phyloP scores from a whole-genome alignment of 1,284 basidiomycete species.

The Cutaneotrichosporon dermatis region DNA sequence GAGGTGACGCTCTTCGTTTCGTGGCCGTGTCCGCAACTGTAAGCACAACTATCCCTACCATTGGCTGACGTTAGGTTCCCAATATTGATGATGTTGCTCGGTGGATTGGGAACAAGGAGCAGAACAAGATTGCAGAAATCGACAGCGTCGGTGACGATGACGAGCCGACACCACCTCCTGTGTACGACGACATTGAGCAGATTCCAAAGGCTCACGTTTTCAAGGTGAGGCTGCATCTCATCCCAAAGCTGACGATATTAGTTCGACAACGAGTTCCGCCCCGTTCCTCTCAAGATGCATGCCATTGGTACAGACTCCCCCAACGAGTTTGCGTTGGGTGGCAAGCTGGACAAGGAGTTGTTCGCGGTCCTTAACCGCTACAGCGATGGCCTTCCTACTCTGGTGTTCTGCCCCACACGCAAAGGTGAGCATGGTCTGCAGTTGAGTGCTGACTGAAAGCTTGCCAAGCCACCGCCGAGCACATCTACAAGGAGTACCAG shows the following conservation, averaged over 20 bases:
- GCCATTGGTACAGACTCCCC: constrained; percentile 61
- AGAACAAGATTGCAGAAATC: neutral
- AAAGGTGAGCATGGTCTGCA: constrained; percentile 56
- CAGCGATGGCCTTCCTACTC: constrained; percentile 68
- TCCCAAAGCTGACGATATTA: constrained; percentile 39
- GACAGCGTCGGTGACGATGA: neutral
- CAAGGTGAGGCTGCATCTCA: constrained; percentile 50
- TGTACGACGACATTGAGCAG: constrained; percentile 11
- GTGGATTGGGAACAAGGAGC: constrained; percentile 61
- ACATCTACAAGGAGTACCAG: constrained; percentile 66
- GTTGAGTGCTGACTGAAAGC: constrained; percentile 14
- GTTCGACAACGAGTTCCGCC: constrained; percentile 88
- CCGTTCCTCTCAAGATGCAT: constrained; percentile 66
- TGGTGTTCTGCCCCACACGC: constrained; percentile 80
- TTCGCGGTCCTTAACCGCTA: constrained; percentile 66
- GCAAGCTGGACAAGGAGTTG: constrained; percentile 67
- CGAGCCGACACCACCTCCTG: neutral
- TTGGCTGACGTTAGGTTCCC: constrained; percentile 51
- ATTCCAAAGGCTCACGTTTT: constrained; percentile 62
- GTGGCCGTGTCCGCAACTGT: constrained; percentile 88
- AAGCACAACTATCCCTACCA: neutral
- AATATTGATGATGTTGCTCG: constrained; percentile 84
- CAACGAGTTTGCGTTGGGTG: constrained; percentile 77
- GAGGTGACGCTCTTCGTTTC: constrained; percentile 64
- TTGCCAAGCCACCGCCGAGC: constrained; percentile 60